Evolutionary conservation across 164 flowering plant species (phyloP).

Genomic region (Magnolia changhungtana): DNA sequence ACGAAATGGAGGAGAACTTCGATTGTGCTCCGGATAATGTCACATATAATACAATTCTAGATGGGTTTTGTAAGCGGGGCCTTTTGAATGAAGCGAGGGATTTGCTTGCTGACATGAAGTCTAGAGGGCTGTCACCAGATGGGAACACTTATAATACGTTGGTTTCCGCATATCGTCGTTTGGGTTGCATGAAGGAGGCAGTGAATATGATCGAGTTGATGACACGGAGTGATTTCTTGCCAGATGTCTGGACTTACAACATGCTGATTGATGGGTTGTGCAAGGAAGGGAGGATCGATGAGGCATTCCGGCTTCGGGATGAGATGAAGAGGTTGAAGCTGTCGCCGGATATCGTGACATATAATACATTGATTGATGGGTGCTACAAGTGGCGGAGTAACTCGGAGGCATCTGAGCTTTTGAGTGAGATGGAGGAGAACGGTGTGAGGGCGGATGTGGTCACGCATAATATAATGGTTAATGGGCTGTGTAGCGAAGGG

Average conservation of each 20-base stretch:
- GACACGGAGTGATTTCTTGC: constrained; percentile 43
- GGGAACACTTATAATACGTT: constrained; percentile 63
- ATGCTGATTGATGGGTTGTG: constrained; percentile 69
- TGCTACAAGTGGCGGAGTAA: constrained; percentile 40
- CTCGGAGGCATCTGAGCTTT: constrained; percentile 42
- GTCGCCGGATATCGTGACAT: constrained; percentile 70
- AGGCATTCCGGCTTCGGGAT: constrained; percentile 55
- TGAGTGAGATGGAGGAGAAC: constrained; percentile 55
- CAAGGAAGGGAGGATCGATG: constrained; percentile 51
- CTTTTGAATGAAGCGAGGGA: constrained; percentile 52
- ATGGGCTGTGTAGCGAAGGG: constrained; percentile 63
- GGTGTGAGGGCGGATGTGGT: constrained; percentile 54
- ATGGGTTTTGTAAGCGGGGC: constrained; percentile 61
- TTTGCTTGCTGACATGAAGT: constrained; percentile 66
- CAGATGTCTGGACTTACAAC: constrained; percentile 80
- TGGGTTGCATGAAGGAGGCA: constrained; percentile 75
- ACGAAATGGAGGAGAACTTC: constrained; percentile 38
- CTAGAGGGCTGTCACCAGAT: constrained; percentile 56
- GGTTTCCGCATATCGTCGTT: constrained; percentile 64
- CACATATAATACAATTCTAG: constrained; percentile 64
- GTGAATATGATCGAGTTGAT: constrained; percentile 57
- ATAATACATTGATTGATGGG: constrained; percentile 74
- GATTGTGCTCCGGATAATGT: constrained; percentile 59
- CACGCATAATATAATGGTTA: constrained; percentile 59
- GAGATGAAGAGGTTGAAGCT: constrained; percentile 67